A percentile compares a stretch with the other conserved stretches of the same genome.
Conservation (phyloP, 768 basidiomycete species). For the Paxillus ammoniavirescens region DNA sequence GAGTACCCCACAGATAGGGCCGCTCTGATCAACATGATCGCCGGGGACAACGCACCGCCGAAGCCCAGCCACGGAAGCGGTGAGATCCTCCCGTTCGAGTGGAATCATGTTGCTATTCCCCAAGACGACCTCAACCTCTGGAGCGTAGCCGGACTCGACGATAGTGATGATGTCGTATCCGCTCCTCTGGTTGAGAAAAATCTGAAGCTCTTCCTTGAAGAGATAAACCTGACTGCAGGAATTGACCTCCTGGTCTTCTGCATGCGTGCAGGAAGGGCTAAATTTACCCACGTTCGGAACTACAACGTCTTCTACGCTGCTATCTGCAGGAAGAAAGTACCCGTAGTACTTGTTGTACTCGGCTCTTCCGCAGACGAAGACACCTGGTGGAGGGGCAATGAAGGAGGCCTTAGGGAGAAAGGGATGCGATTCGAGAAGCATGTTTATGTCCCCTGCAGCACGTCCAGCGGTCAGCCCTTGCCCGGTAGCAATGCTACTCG, state of each 20-base stretch:
- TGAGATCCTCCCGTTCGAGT: conserved; percentile 1
- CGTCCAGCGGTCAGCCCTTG: neutral
- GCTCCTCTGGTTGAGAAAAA: conserved; percentile 13
- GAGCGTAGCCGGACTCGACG: conserved; percentile 12
- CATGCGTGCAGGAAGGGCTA: conserved; percentile 25
- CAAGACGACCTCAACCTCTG: conserved; percentile 16
- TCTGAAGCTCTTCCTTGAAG: conserved; percentile 14
- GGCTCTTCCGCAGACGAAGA: conserved; percentile 29
- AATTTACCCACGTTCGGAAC: conserved; percentile 17
- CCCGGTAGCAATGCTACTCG: neutral
- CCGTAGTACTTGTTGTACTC: conserved; percentile 29
- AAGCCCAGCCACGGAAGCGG: neutral
- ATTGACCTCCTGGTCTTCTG: conserved; percentile 28
- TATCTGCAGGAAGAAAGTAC: conserved; percentile 31
- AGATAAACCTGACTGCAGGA: conserved; percentile 11
- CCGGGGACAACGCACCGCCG: neutral
- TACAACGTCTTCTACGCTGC: conserved; percentile 31
- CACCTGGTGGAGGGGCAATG: conserved; percentile 31
- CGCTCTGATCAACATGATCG: conserved; percentile 9
- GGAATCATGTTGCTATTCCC: conserved; percentile 4
- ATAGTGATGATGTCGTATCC: conserved; percentile 2
- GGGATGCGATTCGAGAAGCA: conserved; percentile 27
- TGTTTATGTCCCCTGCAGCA: conserved; percentile 18
- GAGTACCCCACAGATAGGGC: conserved; percentile 10
- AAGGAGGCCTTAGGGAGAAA: conserved; percentile 9